Base-by-base conservation (phyloP, 1,139 yeast genomes). In the Geotrichum carabidarum region DNA sequence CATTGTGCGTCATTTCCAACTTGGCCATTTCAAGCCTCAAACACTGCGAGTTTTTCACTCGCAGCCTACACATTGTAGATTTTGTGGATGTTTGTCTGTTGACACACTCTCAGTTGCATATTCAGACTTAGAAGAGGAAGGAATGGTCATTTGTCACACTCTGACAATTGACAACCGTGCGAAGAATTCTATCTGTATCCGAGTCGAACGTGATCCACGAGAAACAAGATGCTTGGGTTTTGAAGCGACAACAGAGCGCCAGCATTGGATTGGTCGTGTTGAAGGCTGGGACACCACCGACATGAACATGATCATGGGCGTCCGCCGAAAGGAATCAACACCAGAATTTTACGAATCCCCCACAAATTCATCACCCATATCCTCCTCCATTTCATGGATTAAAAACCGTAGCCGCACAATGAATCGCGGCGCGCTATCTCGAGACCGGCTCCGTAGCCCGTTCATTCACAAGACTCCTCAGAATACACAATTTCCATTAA, bases 131-230 rank as follows among this genome's bases (percentile, higher is more conserved):
- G 83, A 80, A 55, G 73, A 78, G 0, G 62, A 62, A 2, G 78
- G 78, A 8, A 78, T 81, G 0, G 73, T 88, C 49, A 82, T 85
- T 7, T 74, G 86, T 68, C 96, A 88, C 63, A 84, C 94, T 0
- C 82, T 82, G 64, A 79, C 79, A 50, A 80, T 84, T 51, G 88
- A 84, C 57, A 86, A 85, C 64, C 76, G 84, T 57, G 89, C 95
- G 4, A 86, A 86, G 63, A 85, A 81, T 59, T 84, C 81, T 62
- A 89, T 89, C 48, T 89, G 96, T 69, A 71, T 88, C 54, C 81
- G 96, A 70, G 95, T 86, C 40, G 96, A 89, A 70, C 84, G 96
- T 78, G 96, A 89, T 70, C 89, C 93, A 1, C 78, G 95, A 65
- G 96, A 89, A 72, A 86, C 88, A 44, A 79, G 96, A 72, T 89